Conservation (phyloP, 176 grass and related monocot genomes). For the barley (Hordeum vulgare) region DNA sequence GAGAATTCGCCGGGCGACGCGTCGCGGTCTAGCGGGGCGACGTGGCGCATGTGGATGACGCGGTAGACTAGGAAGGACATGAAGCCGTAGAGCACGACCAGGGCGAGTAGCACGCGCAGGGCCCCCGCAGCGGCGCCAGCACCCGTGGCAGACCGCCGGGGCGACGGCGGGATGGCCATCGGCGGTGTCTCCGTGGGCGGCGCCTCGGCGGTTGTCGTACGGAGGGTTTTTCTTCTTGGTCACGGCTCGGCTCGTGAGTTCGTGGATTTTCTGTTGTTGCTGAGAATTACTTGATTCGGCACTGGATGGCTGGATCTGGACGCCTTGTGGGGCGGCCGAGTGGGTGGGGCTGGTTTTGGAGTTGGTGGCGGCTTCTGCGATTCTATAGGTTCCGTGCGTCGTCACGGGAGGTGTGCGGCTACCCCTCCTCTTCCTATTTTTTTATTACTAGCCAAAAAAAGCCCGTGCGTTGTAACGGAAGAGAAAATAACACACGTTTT, state of each 20-base stretch:
- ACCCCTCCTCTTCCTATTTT: too few species aligned
- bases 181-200: constrained; percentile 21
- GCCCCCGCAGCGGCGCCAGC: constrained; percentile 10
- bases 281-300: background rate
- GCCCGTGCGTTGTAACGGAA: too few species aligned
- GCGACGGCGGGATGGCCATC: constrained; percentile 15
- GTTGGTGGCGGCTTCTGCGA: too few species aligned
- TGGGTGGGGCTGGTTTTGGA: background rate
- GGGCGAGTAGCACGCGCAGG: constrained; percentile 54
- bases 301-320: background rate
- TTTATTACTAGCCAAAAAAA: too few species aligned
- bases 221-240: background rate
- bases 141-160: background rate
- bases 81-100: constrained; percentile 56
- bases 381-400: too few species aligned
- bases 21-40: constrained; percentile 52
- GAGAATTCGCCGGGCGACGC: constrained; percentile 55
- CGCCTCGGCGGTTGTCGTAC: background rate
- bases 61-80: constrained; percentile 54
- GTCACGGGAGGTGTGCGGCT: too few species aligned
- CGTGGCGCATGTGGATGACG: constrained; percentile 85
- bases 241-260: background rate
- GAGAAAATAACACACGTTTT: too few species aligned
- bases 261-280: background rate
- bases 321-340: background rate